A percentile compares a stretch with the other conserved stretches of the same genome.
Conservation (phyloP, 768 basidiomycete species). For the Lactarius deliciosus region DNA sequence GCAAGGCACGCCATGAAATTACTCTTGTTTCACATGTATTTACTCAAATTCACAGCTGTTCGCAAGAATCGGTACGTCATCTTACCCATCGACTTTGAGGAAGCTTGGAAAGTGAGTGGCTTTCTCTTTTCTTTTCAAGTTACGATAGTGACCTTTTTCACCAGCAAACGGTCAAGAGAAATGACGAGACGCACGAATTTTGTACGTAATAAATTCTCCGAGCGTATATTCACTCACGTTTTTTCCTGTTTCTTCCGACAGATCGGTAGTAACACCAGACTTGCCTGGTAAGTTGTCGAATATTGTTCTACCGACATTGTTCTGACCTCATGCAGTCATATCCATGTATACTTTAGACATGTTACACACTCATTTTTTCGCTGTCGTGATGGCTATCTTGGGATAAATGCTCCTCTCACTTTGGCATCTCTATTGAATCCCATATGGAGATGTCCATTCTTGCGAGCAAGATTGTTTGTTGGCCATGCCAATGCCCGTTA, state of each 20-base stretch:
- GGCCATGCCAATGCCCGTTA: constrained; percentile 29
- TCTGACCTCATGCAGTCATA: constrained; percentile 32
- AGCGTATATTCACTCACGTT: constrained; percentile 23
- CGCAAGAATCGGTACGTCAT: constrained; percentile 98
- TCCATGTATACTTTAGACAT: constrained; percentile 40
- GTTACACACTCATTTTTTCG: constrained; percentile 28
- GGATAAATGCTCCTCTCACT: constrained; percentile 69
- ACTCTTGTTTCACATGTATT: neutral
- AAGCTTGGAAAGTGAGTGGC: constrained; percentile 96
- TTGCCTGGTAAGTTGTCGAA: constrained; percentile 31
- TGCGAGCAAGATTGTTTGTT: constrained; percentile 62
- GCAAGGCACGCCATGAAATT: constrained; percentile 59
- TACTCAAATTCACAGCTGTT: constrained; percentile 59
- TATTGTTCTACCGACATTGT: constrained; percentile 26
- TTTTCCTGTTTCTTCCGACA: constrained; percentile 21
- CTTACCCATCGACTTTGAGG: constrained; percentile 95
- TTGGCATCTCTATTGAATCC: constrained; percentile 67
- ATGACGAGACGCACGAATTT: constrained; percentile 96
- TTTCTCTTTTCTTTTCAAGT: constrained; percentile 47
- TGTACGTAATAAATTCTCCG: constrained; percentile 49
- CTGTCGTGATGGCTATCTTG: neutral
- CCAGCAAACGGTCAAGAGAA: constrained; percentile 95
- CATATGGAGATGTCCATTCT: constrained; percentile 83
- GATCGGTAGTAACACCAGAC: constrained; percentile 40
- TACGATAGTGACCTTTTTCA: constrained; percentile 33